phyloP scores from a whole-genome alignment of 2,329 filamentous ascomycete genomes.

The Sclerotinia sclerotiorum region DNA sequence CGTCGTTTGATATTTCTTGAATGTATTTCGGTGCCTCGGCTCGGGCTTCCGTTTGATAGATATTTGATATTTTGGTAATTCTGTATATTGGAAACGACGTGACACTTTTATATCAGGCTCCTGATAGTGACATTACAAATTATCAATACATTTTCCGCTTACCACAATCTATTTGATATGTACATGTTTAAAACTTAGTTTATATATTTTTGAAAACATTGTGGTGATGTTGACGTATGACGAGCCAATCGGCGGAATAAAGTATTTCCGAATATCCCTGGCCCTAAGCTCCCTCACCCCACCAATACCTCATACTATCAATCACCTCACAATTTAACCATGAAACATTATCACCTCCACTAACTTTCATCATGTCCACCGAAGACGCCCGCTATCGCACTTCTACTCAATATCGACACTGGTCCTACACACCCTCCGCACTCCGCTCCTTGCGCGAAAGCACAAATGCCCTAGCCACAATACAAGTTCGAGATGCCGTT shows the following conservation, averaged over 20 bases:
- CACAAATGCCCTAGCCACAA: constrained; percentile 76
- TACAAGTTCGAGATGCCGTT: constrained; percentile 61
- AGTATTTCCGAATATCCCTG: constrained; percentile 9
- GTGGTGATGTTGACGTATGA: neutral
- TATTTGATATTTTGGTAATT: too few relatives aligned
- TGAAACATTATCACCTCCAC: neutral
- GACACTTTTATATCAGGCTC: neutral
- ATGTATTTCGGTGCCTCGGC: constrained; percentile 12
- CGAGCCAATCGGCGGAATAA: constrained; percentile 1
- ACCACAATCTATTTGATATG: neutral
- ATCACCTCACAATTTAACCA: neutral
- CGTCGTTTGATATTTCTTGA: constrained; percentile 1
- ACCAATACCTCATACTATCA: neutral
- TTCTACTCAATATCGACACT: constrained; percentile 86
- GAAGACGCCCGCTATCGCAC: constrained; percentile 91
- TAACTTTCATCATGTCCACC: constrained; percentile 20
- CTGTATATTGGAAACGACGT: neutral
- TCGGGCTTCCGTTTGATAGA: neutral
- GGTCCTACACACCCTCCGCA: constrained; percentile 81
- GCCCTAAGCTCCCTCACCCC: neutral
- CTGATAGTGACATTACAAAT: neutral
- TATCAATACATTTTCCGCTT: neutral
- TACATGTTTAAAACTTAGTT: neutral
- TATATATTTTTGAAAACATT: neutral
- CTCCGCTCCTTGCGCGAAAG: constrained; percentile 70